Evolutionary conservation across 192 early-diverging fungal genomes (phyloP), one percentile per base, ranked within the genome.

Genomic region (Coemansia aciculifera): DNA sequence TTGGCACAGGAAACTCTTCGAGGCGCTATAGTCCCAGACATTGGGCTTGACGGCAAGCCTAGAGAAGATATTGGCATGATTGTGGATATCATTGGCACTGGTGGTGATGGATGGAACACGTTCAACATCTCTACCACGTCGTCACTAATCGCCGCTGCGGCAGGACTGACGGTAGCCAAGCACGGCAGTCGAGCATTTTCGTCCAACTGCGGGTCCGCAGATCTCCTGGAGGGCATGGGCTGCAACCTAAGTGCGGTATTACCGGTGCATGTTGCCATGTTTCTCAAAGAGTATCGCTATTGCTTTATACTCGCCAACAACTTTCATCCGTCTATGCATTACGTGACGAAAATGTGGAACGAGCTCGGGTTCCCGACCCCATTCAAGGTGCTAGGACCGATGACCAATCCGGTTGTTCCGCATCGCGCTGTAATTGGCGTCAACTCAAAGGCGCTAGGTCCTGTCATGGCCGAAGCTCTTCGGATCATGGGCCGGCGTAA

Each of bases 81-180:
- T 7, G 89, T 90, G 3, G 96, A 99, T 70, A 96, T 97, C 77
- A 95, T 98, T 3, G 97, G 97, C 4, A 99, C 97, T 1, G 97
- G 97, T n/a, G 97, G 97, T 9, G 97, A 99, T 83, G 96, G 96
- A 15, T 92, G 94, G 72, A 87, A 98, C 77, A 99, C 97, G 19
- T 99, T 96, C 74, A 99, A 99, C 72, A 95, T 98, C 13, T 93
- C 91, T 1, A 99, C 97, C 0, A 93, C 97, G 0, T 87, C 94
- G 12, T 88, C 92, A 37, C 88, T 99, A 39, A 92, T 99, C 0
- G 92, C 92, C 12, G 97, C 95, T 2, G 96, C 95, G 23, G 94
- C 95, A 5, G 95, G 96, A 17, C 86, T 87, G 62, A 86, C 84
- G 66, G 89, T 99, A 54, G 93, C 94, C 62, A 99, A 99, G 89